These are phyloP conservation scores for Thamnidium elegans DNA, from an alignment of 192 early-diverging fungal genomes.

Conservation along the genomic window DNA sequence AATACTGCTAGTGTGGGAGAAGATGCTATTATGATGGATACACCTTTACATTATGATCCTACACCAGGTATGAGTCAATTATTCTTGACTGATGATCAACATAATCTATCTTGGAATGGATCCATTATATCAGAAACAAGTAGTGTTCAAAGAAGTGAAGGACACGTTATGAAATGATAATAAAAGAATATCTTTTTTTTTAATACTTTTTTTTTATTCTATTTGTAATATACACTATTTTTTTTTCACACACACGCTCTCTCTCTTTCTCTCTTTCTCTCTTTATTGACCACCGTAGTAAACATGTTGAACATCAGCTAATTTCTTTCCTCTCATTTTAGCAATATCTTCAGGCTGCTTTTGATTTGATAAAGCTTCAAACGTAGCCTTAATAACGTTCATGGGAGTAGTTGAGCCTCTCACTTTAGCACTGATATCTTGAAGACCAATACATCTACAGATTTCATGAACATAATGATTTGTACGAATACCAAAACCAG, in stretches of 20 bases:
- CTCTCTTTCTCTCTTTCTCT: neutral
- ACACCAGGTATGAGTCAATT: conserved; percentile 12
- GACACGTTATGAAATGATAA: conserved; percentile 18
- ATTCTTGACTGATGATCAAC: neutral
- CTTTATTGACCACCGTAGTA: conserved; percentile 73
- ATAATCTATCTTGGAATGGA: neutral
- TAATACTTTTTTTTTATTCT: neutral
- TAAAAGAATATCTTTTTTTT: too few relatives aligned
- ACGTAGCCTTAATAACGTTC: conserved; percentile 97
- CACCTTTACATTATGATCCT: conserved; percentile 1
- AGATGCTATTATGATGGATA: neutral
- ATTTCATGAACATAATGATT: conserved; percentile 95
- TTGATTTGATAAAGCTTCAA: conserved; percentile 84
- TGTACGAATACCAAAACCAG: conserved; percentile 93
- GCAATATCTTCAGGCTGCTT: conserved; percentile 85
- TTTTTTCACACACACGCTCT: neutral
- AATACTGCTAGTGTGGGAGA: neutral
- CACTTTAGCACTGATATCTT: conserved; percentile 89
- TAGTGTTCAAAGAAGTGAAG: conserved; percentile 11
- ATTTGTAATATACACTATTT: neutral
- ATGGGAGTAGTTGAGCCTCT: conserved; percentile 91
- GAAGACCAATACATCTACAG: conserved; percentile 88
- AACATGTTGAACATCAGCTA: conserved; percentile 85
- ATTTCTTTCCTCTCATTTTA: conserved; percentile 76
- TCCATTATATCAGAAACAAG: neutral